A percentile compares a stretch with the other conserved stretches of the same genome.
These are phyloP conservation scores for Aspergillus kassunensis DNA, from an alignment of 495 filamentous ascomycete species.

Conservation along the genomic window DNA sequence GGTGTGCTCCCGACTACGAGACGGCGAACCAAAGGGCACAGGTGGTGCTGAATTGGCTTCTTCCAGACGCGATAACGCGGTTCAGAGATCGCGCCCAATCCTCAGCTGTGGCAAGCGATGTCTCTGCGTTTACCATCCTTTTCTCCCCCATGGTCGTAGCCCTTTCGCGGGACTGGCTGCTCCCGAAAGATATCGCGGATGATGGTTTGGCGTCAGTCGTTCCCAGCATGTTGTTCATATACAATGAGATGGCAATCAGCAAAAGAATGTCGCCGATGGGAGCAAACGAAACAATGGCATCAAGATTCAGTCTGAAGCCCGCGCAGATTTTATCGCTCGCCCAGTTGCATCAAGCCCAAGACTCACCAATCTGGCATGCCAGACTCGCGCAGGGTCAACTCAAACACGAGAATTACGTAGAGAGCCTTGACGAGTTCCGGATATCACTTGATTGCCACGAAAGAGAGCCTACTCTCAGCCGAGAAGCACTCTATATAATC, in stretches of 20 bases:
- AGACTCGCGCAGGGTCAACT: conserved; percentile 8
- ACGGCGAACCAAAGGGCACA: not conserved
- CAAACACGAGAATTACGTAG: not conserved
- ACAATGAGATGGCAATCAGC: not conserved
- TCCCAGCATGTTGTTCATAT: not conserved
- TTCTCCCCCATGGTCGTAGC: not conserved
- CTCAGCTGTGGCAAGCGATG: no score
- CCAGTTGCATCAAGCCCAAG: not conserved
- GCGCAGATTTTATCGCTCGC: not conserved
- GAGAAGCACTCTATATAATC: not conserved
- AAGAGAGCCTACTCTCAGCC: not conserved
- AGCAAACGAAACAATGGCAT: no score
- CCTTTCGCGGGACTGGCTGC: not conserved
- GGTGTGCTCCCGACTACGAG: not conserved
- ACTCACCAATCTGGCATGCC: conserved; percentile 6
- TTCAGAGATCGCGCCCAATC: not conserved
- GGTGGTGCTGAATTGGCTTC: not conserved
- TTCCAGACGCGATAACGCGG: not conserved
- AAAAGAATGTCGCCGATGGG: not conserved
- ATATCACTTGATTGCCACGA: not conserved
- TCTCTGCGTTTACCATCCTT: not conserved
- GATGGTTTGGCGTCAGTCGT: not conserved
- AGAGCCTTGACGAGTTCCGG: not conserved
- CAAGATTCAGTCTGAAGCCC: not conserved
- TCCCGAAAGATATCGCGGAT: not conserved